phyloP scores from a whole-genome alignment of 371 early-diverging fungal species.

The Lichtheimia corymbifera region DNA sequence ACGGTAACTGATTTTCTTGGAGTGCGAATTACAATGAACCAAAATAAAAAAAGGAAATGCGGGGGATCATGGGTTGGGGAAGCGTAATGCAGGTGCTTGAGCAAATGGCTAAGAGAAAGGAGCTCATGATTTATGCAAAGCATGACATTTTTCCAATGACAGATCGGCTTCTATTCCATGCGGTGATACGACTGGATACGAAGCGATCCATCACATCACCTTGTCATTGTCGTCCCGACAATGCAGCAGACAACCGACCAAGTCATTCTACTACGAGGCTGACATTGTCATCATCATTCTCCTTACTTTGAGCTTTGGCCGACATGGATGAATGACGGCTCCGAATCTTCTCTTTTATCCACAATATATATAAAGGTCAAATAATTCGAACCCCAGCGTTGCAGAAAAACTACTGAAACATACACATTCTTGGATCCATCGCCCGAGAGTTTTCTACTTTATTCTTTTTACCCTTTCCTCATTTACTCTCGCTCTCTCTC shows the following conservation, averaged over 20 bases:
- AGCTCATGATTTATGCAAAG: constrained; percentile 1
- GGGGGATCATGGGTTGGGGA: too few relatives aligned
- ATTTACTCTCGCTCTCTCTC: neutral
- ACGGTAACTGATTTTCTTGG: too few relatives aligned
- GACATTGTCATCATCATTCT: constrained; percentile 5
- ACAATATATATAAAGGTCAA: too few relatives aligned
- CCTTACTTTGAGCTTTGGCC: neutral
- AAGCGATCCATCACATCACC: neutral
- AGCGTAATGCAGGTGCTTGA: too few relatives aligned
- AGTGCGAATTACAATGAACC: too few relatives aligned
- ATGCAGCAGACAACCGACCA: neutral
- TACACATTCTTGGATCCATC: too few relatives aligned
- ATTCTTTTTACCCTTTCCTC: constrained; percentile 4
- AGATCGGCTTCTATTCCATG: neutral
- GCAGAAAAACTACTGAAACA: too few relatives aligned
- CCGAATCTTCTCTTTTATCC: too few relatives aligned
- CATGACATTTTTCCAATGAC: constrained; percentile 8
- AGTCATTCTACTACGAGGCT: neutral
- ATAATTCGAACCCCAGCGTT: too few relatives aligned
- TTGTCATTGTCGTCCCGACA: neutral
- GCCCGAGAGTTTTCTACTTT: neutral
- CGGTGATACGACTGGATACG: constrained; percentile 3
- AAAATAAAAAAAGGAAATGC: too few relatives aligned
- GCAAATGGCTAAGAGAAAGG: neutral
- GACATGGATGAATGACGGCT: constrained; percentile 2